These are phyloP conservation scores for Eutypa lata DNA, from an alignment of 2,329 filamentous ascomycete species.

Conservation along the genomic window DNA sequence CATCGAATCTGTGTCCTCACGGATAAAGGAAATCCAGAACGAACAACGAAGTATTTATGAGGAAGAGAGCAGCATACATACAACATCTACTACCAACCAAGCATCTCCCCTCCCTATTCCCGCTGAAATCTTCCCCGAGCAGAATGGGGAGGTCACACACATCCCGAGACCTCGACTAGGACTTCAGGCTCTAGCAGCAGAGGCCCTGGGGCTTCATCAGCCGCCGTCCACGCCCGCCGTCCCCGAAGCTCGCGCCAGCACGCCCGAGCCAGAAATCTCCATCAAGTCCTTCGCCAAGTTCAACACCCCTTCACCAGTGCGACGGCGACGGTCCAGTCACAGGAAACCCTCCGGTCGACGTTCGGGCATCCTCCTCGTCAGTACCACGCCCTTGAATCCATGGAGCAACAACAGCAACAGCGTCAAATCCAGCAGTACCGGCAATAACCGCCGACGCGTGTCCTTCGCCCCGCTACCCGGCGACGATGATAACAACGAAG, in stretches of 20 bases:
- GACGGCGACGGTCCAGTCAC: conserved; percentile 13
- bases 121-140: no score
- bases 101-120: no score
- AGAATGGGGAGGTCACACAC: no score
- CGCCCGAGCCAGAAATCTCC: conserved; percentile 45
- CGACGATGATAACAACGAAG: conserved; percentile 19
- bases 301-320: conserved; percentile 46
- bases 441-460: conserved; percentile 31
- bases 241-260: conserved; percentile 29
- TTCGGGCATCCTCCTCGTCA: conserved; percentile 18
- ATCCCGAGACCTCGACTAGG: not conserved
- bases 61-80: not conserved
- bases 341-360: conserved; percentile 4
- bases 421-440: conserved; percentile 8
- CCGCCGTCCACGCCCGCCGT: conserved; percentile 20
- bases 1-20: not conserved
- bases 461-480: conserved; percentile 31
- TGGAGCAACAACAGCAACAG: conserved; percentile 6
- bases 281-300: conserved; percentile 53
- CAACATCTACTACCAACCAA: not conserved
- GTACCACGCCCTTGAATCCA: conserved; percentile 10
- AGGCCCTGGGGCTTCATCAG: no score
- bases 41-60: not conserved
- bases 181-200: no score
- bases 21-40: not conserved